Conservation (phyloP, 371 early-diverging fungal genomes). For the Circinella umbellata region DNA sequence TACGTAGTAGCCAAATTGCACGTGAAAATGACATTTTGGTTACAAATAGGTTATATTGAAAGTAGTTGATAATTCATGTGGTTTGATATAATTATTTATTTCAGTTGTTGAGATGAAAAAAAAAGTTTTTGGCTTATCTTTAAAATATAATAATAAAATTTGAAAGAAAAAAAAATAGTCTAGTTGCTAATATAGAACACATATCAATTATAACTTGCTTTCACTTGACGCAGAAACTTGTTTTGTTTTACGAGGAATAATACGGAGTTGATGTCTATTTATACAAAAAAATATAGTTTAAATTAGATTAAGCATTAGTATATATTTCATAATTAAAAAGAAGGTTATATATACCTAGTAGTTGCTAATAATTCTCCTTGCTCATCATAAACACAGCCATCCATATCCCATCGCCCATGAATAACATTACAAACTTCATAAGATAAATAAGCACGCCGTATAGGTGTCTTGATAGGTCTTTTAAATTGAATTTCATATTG, state of each 20-base stretch:
- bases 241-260: neutral
- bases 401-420: constrained; percentile 41
- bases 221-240: neutral
- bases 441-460: neutral
- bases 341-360: constrained; percentile 17
- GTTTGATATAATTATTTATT: too few species aligned
- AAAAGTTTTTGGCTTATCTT: too few species aligned
- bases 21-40: too few species aligned
- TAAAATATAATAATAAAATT: too few species aligned
- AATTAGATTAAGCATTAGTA: neutral
- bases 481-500: constrained; percentile 52
- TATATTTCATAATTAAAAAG: neutral
- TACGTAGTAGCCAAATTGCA: too few species aligned
- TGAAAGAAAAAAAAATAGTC: too few species aligned
- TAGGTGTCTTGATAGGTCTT: constrained; percentile 12
- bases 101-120: too few species aligned
- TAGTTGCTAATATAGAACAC: too few species aligned
- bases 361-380: constrained; percentile 35
- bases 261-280: constrained; percentile 3
- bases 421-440: constrained; percentile 29
- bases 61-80: too few species aligned
- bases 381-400: constrained; percentile 39
- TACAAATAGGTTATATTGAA: neutral
- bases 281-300: neutral
- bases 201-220: neutral